Evolutionary conservation across 805 yeast species (phyloP), one percentile per base, ranked within the genome.

Genomic region (Lipomyces lipofer): DNA sequence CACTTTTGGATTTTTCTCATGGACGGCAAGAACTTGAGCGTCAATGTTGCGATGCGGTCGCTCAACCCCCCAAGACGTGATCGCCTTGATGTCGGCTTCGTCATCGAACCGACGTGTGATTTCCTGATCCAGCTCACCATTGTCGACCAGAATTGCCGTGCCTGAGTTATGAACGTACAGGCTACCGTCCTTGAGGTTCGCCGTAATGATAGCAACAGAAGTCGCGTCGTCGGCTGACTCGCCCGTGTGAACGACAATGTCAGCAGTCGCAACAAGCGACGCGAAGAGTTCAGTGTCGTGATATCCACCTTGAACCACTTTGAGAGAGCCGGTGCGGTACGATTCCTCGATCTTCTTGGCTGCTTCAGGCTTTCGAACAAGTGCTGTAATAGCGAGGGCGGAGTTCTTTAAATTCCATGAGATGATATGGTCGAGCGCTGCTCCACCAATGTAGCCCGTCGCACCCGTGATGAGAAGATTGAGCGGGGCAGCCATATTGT

Each of bases 91-190:
- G 51, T 63, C 57, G 12, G 49, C 47, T 12, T 42, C 51, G 52
- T 70, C 73, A 24, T 66, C 69, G 12, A 65, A 63, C 47, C 60
- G 65, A 9, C 56, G 54, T 10, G 60, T 30, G 6, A 64, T 59
- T 7, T 56, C 51, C 58, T 64, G 64, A 10, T 49, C 54, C 1
- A 56, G 47, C 25, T 52, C 47, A 13, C 60, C 42, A 12, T 35
- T 43, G 12, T 47, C 63, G 36, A 66, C 30, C 29, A 71, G 33
- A 28, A 72, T 65, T 1, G 69, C 66, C 2, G 74, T 67, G 9
- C 76, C 76, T 3, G 75, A 69, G 28, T 73, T 72, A 39, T 73
- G 75, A 48, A 73, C 58, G 17, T 71, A 63, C 21, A 68, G 58
- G 3, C 70, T 66, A 7, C 64, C 62, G 24, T 60, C 48, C 25